Percentiles rank a stretch among this genome's conserved stretches.
phyloP scores from a whole-genome alignment of 176 grass and related monocot genomes.

The Typha latifolia region DNA sequence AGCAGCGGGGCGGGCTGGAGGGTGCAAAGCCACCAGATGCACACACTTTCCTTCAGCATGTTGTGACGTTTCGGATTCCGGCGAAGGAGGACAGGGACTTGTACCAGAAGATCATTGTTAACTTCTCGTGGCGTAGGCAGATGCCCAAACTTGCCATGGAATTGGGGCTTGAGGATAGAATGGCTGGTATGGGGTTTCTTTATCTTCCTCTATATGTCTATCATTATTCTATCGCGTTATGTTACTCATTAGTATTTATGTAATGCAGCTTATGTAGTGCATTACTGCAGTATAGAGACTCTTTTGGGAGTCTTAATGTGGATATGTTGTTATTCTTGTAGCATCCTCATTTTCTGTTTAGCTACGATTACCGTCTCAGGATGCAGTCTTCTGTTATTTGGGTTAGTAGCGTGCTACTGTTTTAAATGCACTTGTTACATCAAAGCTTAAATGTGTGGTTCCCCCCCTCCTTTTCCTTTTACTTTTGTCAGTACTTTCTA shows the following conservation, averaged over 20 bases:
- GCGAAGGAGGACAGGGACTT: conserved; percentile 51
- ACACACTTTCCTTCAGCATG: conserved; percentile 60
- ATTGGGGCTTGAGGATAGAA: conserved; percentile 64
- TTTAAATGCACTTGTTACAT: no score
- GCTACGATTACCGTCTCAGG: no score
- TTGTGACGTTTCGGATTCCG: conserved; percentile 54
- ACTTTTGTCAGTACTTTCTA: no score
- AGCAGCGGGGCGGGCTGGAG: conserved; percentile 54
- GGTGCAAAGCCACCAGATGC: conserved; percentile 63
- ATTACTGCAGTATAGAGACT: no score
- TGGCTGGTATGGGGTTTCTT: conserved; percentile 39
- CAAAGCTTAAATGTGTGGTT: no score
- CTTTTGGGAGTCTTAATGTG: no score
- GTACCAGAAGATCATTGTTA: conserved; percentile 53
- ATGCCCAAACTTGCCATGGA: conserved; percentile 74
- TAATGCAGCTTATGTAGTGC: no score
- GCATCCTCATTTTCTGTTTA: no score
- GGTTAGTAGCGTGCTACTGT: no score
- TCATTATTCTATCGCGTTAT: background rate
- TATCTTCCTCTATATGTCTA: background rate
- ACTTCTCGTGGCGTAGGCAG: conserved; percentile 74
- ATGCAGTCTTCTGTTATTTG: no score
- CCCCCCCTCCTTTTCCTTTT: no score
- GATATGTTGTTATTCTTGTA: no score
- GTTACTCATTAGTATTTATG: background rate